Base-by-base conservation (phyloP, 441 rosid genomes). In the Adansonia rubrostipa region DNA sequence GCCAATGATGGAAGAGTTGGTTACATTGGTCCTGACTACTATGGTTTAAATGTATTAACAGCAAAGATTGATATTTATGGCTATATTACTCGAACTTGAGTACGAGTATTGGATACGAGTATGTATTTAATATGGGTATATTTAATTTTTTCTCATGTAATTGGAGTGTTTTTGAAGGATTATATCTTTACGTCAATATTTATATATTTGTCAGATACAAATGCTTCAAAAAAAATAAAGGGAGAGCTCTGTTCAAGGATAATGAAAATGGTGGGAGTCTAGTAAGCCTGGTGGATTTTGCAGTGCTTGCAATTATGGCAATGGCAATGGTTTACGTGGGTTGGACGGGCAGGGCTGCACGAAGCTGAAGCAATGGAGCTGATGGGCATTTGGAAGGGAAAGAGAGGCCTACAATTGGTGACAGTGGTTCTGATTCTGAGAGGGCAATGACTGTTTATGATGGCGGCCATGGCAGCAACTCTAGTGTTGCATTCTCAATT, bases 1-100 rank as follows among this genome's bases (percentile, higher is more conserved):
- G 77, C 88, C 92, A 2, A 86, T 79, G 79, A 88, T 0, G 97
- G 98, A 60, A 93, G 97, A 1, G 95, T 92, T 1, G 99, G 98
- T 22, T 96, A 96, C 83, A 96, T 96, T 3, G 99, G 93, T 83
- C 99, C 99, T 0, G 99, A 96, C 73, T 93, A 92, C 82, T 91
- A 90, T 14, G 92, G 89, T 13, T 81, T 88, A 8, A 89, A 90
- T 50, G 94, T 89, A 9, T 63, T 96, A 73, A 93, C 99, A 0
- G 88, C 88, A 0, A 92, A 93, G 88, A 96, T 95, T 28, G 99
- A 96, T 42, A 96, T 96, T 5, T 93, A 96, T 10, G 94, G 98
- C 28, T 24, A 24, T 24, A 24, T 24, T 24, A 24, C 28, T 24
- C 28, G 28, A 24, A 24, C 28, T 24, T 1, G 1, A 24, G 28